These are phyloP conservation scores for Syzygium oleosum DNA, from an alignment of 345 rosid genomes.

Conservation along the genomic window DNA sequence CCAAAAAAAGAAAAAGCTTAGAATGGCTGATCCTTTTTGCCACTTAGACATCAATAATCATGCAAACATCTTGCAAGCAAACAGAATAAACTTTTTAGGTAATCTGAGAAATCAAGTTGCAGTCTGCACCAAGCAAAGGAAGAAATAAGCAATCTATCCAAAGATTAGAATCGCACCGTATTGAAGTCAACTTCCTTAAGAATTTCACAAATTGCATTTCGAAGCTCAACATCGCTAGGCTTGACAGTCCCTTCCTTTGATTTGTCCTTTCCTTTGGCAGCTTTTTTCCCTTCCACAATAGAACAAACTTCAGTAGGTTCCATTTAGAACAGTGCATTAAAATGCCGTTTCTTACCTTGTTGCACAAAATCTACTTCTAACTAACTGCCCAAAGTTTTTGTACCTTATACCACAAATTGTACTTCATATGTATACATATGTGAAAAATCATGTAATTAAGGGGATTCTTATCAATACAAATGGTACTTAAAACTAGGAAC, in stretches of 20 bases:
- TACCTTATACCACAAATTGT: neutral
- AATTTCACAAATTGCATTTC: slow-evolving; percentile 61
- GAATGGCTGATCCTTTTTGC: neutral
- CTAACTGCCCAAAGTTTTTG: neutral
- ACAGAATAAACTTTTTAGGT: neutral
- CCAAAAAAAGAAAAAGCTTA: neutral
- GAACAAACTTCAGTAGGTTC: neutral
- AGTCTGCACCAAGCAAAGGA: neutral
- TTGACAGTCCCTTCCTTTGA: slow-evolving; percentile 26
- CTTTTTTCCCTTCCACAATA: slow-evolving; percentile 35
- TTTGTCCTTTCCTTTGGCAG: slow-evolving; percentile 52
- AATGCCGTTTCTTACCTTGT: neutral
- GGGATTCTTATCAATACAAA: neutral
- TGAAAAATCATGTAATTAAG: neutral
- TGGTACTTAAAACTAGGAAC: neutral
- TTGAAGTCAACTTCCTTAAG: slow-evolving; percentile 84
- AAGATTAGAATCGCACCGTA: slow-evolving; percentile 37
- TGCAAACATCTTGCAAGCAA: neutral
- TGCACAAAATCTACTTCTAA: neutral
- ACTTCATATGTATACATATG: neutral
- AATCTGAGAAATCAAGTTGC: neutral
- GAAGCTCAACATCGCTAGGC: slow-evolving; percentile 55
- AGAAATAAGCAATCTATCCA: neutral
- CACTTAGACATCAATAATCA: neutral
- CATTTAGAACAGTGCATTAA: neutral